Evolutionary conservation across 306 rosid species (phyloP).

Genomic region (Glycine tomentella): DNA sequence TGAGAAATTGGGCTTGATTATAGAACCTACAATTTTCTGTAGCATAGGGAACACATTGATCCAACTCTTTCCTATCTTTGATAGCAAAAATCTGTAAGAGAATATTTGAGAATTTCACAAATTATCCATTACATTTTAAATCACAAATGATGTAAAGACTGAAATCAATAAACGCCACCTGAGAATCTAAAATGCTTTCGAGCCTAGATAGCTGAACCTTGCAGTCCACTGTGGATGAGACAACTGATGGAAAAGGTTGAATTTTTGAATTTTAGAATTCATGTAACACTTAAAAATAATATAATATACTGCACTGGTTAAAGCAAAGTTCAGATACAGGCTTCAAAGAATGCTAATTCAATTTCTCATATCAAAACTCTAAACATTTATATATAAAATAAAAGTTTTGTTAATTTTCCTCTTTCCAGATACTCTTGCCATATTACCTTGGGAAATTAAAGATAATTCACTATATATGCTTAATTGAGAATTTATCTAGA

Average conservation of each 20-base stretch:
- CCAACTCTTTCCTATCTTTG: constrained; percentile 64
- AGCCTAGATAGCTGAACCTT: constrained; percentile 70
- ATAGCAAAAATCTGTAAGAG: constrained; percentile 58
- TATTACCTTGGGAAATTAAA: neutral
- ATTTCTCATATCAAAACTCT: neutral
- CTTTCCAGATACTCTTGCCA: neutral
- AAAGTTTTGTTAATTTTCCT: neutral
- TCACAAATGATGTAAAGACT: neutral
- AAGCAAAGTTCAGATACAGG: neutral
- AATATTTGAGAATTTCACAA: constrained; percentile 33
- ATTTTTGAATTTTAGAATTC: constrained; percentile 7
- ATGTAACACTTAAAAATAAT: constrained; percentile 12
- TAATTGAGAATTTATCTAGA: neutral
- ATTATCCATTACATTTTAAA: constrained; percentile 1
- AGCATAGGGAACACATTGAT: constrained; percentile 59
- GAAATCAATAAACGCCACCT: constrained; percentile 46
- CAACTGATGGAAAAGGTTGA: constrained; percentile 52
- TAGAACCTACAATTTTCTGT: constrained; percentile 59
- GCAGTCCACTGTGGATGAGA: constrained; percentile 64
- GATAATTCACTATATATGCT: constrained; percentile 2
- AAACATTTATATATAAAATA: neutral
- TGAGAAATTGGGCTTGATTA: constrained; percentile 47
- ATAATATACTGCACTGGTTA: neutral
- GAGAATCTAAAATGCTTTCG: constrained; percentile 70
- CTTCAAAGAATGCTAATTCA: neutral